These are phyloP conservation scores for Cyclotella baltica DNA, from an alignment of 108 stramenopile species.

Conservation along the genomic window DNA sequence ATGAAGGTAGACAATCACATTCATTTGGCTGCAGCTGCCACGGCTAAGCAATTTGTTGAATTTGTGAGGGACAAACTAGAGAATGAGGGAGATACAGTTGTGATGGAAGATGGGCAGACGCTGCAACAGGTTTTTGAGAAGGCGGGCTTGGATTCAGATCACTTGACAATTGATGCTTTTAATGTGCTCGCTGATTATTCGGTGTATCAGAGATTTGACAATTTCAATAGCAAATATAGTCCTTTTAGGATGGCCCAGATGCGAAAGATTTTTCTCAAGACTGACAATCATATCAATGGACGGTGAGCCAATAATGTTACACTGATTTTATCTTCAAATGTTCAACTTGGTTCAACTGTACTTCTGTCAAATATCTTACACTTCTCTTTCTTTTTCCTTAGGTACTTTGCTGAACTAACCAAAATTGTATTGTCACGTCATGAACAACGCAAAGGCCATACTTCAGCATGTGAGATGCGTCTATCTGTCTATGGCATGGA, in stretches of 20 bases:
- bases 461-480: conserved; percentile 93
- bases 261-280: conserved; percentile 99
- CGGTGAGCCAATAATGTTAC: conserved; percentile 51
- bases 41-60: conserved; percentile 97
- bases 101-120: conserved; percentile 80
- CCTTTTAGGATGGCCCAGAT: conserved; percentile 97
- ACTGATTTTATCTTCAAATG: not conserved
- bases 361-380: conserved; percentile 12
- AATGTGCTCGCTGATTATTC: conserved; percentile 99
- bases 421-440: conserved; percentile 90
- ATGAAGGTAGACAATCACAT: conserved; percentile 99
- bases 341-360: conserved; percentile 25
- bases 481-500: conserved; percentile 98
- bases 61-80: conserved; percentile 98
- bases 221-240: conserved; percentile 99
- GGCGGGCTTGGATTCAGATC: conserved; percentile 95
- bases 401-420: conserved; percentile 96
- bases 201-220: conserved; percentile 98
- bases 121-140: conserved; percentile 79
- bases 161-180: conserved; percentile 98
- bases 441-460: conserved; percentile 91
- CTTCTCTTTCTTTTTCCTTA: too few relatives aligned
- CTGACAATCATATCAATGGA: conserved; percentile 90
- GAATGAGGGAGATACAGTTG: conserved; percentile 86
- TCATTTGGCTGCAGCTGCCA: conserved; percentile 96